Evolutionary conservation across 2,329 filamentous ascomycete species (phyloP).

Genomic region (Penicillium paneum): DNA sequence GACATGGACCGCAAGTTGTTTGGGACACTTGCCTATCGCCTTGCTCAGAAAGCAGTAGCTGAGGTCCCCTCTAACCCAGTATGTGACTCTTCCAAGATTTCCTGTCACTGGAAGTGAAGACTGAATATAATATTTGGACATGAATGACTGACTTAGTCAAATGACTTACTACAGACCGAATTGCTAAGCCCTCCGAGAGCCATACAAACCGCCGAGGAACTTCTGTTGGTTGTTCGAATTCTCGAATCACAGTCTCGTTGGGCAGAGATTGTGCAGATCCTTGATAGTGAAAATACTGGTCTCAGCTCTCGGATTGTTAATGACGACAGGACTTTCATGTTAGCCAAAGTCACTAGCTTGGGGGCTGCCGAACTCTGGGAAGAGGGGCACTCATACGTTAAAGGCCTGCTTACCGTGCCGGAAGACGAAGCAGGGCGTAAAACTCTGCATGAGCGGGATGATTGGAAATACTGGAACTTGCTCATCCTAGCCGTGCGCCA

Average conservation of each 20-base stretch:
- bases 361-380: slow-evolving; percentile 40
- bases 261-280: slow-evolving; percentile 42
- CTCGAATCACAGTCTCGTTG: slow-evolving; percentile 42
- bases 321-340: slow-evolving; percentile 44
- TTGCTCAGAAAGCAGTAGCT: slow-evolving; percentile 48
- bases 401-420: slow-evolving; percentile 36
- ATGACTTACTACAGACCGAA: slow-evolving; percentile 36
- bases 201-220: slow-evolving; percentile 47
- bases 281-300: slow-evolving; percentile 43
- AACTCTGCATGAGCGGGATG: slow-evolving; percentile 39
- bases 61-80: slow-evolving; percentile 45
- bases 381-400: slow-evolving; percentile 37
- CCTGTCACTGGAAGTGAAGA: background rate
- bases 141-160: background rate
- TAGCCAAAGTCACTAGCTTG: slow-evolving; percentile 38
- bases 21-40: slow-evolving; percentile 50
- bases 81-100: slow-evolving; percentile 17
- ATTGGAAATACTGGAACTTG: slow-evolving; percentile 48
- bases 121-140: background rate
- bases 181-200: slow-evolving; percentile 41
- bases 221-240: slow-evolving; percentile 45
- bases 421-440: slow-evolving; percentile 30
- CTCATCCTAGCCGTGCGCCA: slow-evolving; percentile 37
- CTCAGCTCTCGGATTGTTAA: slow-evolving; percentile 43
- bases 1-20: slow-evolving; percentile 47